Percentiles rank a stretch among this genome's conserved stretches.
These are phyloP conservation scores for Phellinidium pouzarii DNA, from an alignment of 1,284 basidiomycete genomes.

Conservation along the genomic window DNA sequence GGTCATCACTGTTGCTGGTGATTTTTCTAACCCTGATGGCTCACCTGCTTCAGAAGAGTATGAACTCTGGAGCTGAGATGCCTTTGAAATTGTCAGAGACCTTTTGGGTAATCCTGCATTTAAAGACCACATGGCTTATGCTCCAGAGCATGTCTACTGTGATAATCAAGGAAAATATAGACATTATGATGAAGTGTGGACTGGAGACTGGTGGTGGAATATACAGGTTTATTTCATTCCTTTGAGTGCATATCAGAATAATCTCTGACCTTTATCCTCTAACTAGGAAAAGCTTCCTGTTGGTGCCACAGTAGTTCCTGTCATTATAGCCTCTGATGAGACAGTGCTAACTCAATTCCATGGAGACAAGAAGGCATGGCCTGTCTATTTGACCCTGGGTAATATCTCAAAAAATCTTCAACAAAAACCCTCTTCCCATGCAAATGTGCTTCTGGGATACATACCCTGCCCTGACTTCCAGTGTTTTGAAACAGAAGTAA, in stretches of 20 bases:
- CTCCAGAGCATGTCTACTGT: constrained; percentile 13
- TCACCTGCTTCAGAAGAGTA: no score
- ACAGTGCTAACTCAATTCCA: constrained; percentile 23
- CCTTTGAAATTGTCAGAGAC: constrained; percentile 18
- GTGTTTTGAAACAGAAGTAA: neutral
- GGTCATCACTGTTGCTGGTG: no score
- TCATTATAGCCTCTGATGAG: constrained; percentile 21
- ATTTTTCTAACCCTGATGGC: constrained; percentile 15
- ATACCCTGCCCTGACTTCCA: constrained; percentile 19
- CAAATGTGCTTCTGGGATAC: constrained; percentile 24
- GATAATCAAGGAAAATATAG: constrained; percentile 5
- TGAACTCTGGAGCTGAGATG: constrained; percentile 21
- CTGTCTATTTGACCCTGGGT: constrained; percentile 25
- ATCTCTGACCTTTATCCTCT: neutral
- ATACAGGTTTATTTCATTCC: constrained; percentile 20
- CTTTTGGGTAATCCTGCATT: constrained; percentile 21
- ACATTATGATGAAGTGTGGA: constrained; percentile 23
- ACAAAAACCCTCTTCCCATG: constrained; percentile 19
- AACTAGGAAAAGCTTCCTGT: neutral
- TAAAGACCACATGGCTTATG: constrained; percentile 12
- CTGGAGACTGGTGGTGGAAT: constrained; percentile 22
- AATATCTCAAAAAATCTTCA: constrained; percentile 23
- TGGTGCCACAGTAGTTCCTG: constrained; percentile 22
- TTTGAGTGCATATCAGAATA: neutral
- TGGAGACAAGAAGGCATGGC: constrained; percentile 23